Conservation (phyloP, 352 stramenopile genomes). For the Globisporangium lucens region DNA sequence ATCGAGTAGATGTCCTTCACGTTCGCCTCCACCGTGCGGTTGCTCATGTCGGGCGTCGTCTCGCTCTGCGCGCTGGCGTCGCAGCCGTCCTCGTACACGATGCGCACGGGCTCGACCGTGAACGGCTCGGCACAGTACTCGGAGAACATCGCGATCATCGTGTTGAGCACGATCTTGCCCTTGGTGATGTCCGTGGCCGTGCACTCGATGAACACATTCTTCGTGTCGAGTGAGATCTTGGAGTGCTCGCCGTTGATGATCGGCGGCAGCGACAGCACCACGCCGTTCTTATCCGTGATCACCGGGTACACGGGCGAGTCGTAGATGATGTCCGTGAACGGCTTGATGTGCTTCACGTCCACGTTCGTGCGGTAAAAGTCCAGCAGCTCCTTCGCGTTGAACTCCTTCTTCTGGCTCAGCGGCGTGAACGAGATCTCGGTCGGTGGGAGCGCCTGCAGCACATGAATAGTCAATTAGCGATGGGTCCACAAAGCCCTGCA, state of each 20-base stretch:
- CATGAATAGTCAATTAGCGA: neutral
- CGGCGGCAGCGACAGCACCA: constrained; percentile 97
- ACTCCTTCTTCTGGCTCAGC: constrained; percentile 88
- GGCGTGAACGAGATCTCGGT: constrained; percentile 97
- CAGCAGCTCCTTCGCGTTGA: constrained; percentile 94
- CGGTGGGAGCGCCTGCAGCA: constrained; percentile 82
- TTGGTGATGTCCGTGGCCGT: constrained; percentile 99
- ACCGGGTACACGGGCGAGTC: constrained; percentile 97
- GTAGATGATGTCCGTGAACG: constrained; percentile 99
- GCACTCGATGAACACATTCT: constrained; percentile 99
- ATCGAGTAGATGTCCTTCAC: constrained; percentile 88
- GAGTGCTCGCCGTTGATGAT: constrained; percentile 99
- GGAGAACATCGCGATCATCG: constrained; percentile 99
- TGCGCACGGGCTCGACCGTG: constrained; percentile 94
- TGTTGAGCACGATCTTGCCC: constrained; percentile 99
- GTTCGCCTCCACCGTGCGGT: constrained; percentile 82
- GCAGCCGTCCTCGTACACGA: constrained; percentile 93
- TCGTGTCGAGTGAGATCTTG: constrained; percentile 96
- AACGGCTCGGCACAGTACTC: constrained; percentile 97
- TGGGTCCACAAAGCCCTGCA: too few species aligned
- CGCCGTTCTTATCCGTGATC: constrained; percentile 95
- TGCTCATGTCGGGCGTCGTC: constrained; percentile 92
- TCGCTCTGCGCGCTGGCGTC: constrained; percentile 66
- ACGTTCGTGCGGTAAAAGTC: constrained; percentile 95
- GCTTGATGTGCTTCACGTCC: constrained; percentile 97